Conservation (phyloP, 495 filamentous ascomycete species). For the Delitschia confertaspora region DNA sequence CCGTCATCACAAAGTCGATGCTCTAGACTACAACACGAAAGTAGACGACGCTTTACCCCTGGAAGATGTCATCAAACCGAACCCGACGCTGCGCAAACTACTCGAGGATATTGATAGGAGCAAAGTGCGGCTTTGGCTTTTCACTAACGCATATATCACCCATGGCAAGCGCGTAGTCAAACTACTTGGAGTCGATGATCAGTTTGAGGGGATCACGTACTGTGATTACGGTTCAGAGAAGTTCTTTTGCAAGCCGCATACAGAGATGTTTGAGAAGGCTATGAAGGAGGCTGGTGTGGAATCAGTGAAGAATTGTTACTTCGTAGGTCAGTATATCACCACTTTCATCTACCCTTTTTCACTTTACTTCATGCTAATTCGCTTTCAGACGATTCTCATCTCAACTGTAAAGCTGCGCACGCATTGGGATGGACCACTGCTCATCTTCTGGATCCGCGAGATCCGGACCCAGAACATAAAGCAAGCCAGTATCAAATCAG, state of each 20-base stretch:
- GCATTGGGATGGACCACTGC: slow-evolving; percentile 69
- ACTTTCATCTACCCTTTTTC: neutral
- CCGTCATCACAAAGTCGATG: slow-evolving; percentile 88
- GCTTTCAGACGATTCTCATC: slow-evolving; percentile 65
- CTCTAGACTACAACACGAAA: slow-evolving; percentile 85
- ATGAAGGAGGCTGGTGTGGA: slow-evolving; percentile 40
- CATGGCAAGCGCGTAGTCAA: slow-evolving; percentile 77
- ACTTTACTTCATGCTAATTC: slow-evolving; percentile 1
- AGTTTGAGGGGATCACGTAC: slow-evolving; percentile 88
- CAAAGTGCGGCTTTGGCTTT: slow-evolving; percentile 83
- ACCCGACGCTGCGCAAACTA: slow-evolving; percentile 63
- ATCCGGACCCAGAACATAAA: slow-evolving; percentile 47
- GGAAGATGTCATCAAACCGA: slow-evolving; percentile 68
- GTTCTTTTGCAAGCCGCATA: slow-evolving; percentile 76
- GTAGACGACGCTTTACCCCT: slow-evolving; percentile 94
- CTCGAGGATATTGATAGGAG: slow-evolving; percentile 66
- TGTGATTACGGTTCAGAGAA: slow-evolving; percentile 68
- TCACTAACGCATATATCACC: slow-evolving; percentile 92
- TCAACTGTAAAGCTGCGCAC: slow-evolving; percentile 63
- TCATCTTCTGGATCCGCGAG: slow-evolving; percentile 69
- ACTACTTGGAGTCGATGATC: slow-evolving; percentile 70
- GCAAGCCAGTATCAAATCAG: slow-evolving; percentile 62
- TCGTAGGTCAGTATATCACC: slow-evolving; percentile 75
- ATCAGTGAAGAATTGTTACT: slow-evolving; percentile 56
- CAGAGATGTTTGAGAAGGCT: slow-evolving; percentile 76